Conservation (phyloP, 805 yeast genomes). For the Vanderwaltozyma tropicalis region DNA sequence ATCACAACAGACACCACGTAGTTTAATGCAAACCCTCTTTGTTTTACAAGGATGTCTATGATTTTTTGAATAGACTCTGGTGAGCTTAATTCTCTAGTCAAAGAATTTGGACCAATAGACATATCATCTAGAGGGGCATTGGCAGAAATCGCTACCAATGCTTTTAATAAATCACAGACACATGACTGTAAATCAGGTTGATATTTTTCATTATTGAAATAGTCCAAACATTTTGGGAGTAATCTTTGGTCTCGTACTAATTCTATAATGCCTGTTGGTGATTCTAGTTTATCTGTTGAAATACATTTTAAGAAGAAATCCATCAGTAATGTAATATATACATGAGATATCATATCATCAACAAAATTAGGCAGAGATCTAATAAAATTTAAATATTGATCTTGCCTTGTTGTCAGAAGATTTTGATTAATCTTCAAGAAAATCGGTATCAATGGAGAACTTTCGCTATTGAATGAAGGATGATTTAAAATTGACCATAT, state of each 20-base stretch:
- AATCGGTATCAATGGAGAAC: slow-evolving; percentile 66
- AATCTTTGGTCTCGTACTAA: slow-evolving; percentile 62
- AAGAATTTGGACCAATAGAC: slow-evolving; percentile 86
- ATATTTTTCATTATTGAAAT: slow-evolving; percentile 47
- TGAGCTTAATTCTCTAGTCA: slow-evolving; percentile 77
- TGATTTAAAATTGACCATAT: slow-evolving; percentile 72
- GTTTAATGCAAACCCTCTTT: slow-evolving; percentile 72
- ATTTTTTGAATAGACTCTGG: slow-evolving; percentile 50
- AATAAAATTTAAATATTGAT: slow-evolving; percentile 28
- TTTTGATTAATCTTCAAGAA: slow-evolving; percentile 86
- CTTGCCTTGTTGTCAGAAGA: slow-evolving; percentile 64
- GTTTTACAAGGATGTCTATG: slow-evolving; percentile 53
- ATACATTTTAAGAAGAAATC: slow-evolving; percentile 82
- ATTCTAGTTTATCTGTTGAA: slow-evolving; percentile 83
- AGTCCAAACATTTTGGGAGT: slow-evolving; percentile 58
- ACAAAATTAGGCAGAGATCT: slow-evolving; percentile 45
- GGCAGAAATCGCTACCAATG: slow-evolving; percentile 88
- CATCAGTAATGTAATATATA: slow-evolving; percentile 84
- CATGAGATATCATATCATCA: slow-evolving; percentile 57
- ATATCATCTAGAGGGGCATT: slow-evolving; percentile 69
- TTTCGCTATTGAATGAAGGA: slow-evolving; percentile 42
- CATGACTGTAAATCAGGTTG: slow-evolving; percentile 70
- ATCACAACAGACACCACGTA: slow-evolving; percentile 88
- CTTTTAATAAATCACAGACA: slow-evolving; percentile 88
- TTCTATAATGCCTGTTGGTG: slow-evolving; percentile 81